Conservation (phyloP, 257 asterid species). For the Handroanthus guayacan region DNA sequence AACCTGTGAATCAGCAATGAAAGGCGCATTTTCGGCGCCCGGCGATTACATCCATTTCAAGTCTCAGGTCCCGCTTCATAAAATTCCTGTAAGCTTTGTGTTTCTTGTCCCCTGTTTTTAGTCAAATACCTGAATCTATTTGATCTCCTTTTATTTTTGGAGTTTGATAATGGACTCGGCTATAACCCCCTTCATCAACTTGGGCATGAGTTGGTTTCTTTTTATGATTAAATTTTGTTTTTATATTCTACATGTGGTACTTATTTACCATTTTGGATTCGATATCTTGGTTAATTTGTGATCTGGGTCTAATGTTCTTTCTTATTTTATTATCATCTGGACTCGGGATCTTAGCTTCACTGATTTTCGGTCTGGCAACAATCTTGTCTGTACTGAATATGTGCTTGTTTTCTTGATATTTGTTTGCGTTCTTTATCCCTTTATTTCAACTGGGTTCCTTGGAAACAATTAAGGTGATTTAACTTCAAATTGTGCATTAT, state of each 20-base stretch:
- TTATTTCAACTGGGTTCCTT: constrained; percentile 10
- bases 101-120: not conserved
- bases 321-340: constrained; percentile 7
- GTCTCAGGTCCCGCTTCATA: constrained; percentile 99
- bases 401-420: constrained; percentile 14
- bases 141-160: constrained; percentile 9
- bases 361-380: constrained; percentile 7
- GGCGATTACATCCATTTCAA: constrained; percentile 98
- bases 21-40: constrained; percentile 90
- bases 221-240: constrained; percentile 14
- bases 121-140: not conserved
- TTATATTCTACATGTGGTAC: not conserved
- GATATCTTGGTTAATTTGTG: constrained; percentile 15
- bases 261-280: constrained; percentile 23
- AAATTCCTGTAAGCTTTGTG: constrained; percentile 83
- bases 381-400: constrained; percentile 17
- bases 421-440: not conserved
- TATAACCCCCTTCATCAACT: constrained; percentile 25
- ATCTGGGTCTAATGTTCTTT: not conserved
- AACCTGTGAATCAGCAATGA: constrained; percentile 62
- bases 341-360: constrained; percentile 20
- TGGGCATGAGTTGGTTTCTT: constrained; percentile 22
- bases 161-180: constrained; percentile 34
- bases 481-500: not conserved
- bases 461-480: constrained; percentile 12